phyloP scores from a whole-genome alignment of 2,329 filamentous ascomycete species.

The Tolypocladium pustulatum region DNA sequence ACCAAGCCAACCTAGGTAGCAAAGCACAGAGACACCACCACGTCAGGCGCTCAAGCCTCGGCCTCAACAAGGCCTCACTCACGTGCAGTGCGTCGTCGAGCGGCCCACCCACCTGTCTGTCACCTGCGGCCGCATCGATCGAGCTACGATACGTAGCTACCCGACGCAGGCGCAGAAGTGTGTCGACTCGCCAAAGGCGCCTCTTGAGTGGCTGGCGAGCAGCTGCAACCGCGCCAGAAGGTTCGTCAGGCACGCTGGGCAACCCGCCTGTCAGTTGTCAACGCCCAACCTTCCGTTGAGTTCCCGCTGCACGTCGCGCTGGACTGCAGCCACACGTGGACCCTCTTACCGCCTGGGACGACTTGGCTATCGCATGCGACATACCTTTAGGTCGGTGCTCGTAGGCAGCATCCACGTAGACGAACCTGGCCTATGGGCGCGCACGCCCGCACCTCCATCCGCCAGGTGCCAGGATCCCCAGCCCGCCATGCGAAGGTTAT shows the following conservation, averaged over 20 bases:
- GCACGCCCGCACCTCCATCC: background rate
- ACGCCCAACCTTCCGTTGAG: background rate
- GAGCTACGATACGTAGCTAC: background rate
- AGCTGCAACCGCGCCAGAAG: background rate
- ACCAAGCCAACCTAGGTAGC: background rate
- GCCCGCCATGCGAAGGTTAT: background rate
- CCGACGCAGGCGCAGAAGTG: background rate
- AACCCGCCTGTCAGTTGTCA: background rate
- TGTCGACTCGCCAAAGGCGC: background rate
- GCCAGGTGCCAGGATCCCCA: background rate
- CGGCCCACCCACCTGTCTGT: background rate
- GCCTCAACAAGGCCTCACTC: background rate
- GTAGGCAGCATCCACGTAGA: background rate
- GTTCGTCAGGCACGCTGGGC: background rate
- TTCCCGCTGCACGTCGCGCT: background rate
- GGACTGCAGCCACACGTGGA: constrained; percentile 1
- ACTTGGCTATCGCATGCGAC: background rate
- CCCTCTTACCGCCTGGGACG: background rate
- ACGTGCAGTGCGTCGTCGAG: constrained; percentile 2
- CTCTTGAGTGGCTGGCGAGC: background rate
- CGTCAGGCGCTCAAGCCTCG: constrained; percentile 1
- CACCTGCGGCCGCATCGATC: background rate
- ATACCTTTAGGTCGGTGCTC: too few species aligned
- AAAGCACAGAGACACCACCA: background rate
- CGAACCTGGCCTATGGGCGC: background rate